Base-by-base conservation (phyloP, 371 early-diverging fungal genomes). In the Amoeboaphelidium protococcarum region DNA sequence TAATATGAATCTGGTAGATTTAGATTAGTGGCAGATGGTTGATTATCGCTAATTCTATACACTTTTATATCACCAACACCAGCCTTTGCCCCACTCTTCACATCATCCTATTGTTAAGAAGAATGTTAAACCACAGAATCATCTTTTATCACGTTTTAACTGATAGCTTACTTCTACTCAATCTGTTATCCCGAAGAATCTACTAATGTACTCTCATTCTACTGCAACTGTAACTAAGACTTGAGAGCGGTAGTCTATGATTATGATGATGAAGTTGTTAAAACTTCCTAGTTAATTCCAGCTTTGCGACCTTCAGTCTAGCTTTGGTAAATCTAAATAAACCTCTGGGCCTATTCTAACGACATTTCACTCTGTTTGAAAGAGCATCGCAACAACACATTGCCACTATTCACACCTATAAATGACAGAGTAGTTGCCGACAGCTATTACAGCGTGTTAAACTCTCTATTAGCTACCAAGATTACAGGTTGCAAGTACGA, bases 1-100 rank as follows among this genome's bases (percentile, higher is more conserved):
- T 63, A 76, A 52, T 74, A 76, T 41, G 71, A 65, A 42, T 69
- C 69, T 2, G 73, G 73, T 13, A 71, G 54, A 12, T 61, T 63
- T 26, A 69, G 60, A 54, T 48, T 50, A 13, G 3, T 19, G 42
- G 27, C 10, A 41, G 22, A 26, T 53, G 13, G 13, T 13, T 51
- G 13, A 13, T 12, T 19, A 44, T 20, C 53, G 20, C 23, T 16
- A 45, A 49, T 26, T 19, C 22, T 24, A 27, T 44, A 23, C 25
- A 47, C 47, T 22, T 21, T 47, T 21, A 13, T 47, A 45, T 25
- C 22, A 45, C n/a, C 31, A 2, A 20, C 13, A 47, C 2, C 20
- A 19, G 49, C 21, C 23, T 25, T n/a, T 13, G 46, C n/a, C n/a
- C 13, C 20, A n/a, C 45, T 46, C 13, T 19, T 47, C 26, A 24